Percentiles rank a stretch among this genome's conserved stretches.
Conservation (phyloP, 208 protist species). For the Crithidia thermophila region DNA sequence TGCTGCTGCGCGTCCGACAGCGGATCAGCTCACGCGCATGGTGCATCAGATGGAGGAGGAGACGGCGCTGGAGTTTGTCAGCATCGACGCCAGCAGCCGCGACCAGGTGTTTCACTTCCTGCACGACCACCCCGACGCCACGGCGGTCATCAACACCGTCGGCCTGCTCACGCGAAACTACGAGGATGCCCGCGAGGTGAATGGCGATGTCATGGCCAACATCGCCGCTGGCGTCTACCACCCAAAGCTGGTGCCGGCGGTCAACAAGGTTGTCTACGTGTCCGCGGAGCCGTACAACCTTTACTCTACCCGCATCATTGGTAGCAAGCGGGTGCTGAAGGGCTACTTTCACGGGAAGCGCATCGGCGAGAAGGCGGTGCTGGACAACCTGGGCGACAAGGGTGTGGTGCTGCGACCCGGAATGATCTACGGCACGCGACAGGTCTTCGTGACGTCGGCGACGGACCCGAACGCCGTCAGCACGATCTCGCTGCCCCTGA, state of each 20-base stretch:
- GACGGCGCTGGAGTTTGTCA: conserved; percentile 68
- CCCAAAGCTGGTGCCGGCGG: conserved; percentile 37
- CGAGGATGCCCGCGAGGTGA: conserved; percentile 59
- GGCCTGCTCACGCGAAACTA: conserved; percentile 71
- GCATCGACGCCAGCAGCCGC: conserved; percentile 64
- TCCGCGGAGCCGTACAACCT: conserved; percentile 67
- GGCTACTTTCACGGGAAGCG: conserved; percentile 88
- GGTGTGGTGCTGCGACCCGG: conserved; percentile 73
- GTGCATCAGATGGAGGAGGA: conserved; percentile 25
- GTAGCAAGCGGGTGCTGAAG: conserved; percentile 54
- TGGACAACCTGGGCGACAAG: conserved; percentile 56
- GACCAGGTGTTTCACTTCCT: conserved; percentile 76
- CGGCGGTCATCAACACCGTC: conserved; percentile 71
- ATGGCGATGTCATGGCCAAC: conserved; percentile 82
- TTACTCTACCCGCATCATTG: conserved; percentile 40
- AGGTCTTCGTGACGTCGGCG: conserved; percentile 30
- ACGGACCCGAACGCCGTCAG: conserved; percentile 30
- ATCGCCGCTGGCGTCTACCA: conserved; percentile 73
- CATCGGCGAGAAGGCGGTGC: conserved; percentile 67
- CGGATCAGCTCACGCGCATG: conserved; percentile 24
- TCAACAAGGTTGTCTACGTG: conserved; percentile 72
- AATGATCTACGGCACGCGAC: conserved; percentile 84
- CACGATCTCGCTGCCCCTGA: conserved; percentile 63
- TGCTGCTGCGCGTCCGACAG: conserved; percentile 3
- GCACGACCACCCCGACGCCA: conserved; percentile 77